Conservation (phyloP, 2,329 filamentous ascomycete genomes). For the Stachybotrys chartarum region DNA sequence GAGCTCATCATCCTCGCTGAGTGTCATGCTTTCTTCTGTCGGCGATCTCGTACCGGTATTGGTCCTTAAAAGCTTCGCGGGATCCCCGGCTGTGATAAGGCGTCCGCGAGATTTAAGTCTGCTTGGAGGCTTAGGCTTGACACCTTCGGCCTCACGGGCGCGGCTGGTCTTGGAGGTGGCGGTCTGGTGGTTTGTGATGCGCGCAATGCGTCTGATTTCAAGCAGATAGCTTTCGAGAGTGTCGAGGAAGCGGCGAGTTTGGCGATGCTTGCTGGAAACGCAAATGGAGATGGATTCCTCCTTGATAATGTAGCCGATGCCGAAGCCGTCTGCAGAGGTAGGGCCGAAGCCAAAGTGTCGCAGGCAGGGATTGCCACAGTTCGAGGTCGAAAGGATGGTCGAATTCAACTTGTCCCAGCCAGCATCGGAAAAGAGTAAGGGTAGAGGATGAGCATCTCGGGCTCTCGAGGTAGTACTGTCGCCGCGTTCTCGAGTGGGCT, state of each 20-base stretch:
- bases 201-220: slow-evolving; percentile 79
- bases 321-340: slow-evolving; percentile 88
- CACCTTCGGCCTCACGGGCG: slow-evolving; percentile 45
- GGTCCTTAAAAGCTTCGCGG: slow-evolving; percentile 30
- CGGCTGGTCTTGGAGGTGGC: slow-evolving; percentile 36
- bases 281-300: slow-evolving; percentile 72
- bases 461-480: slow-evolving; percentile 48
- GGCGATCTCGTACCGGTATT: slow-evolving; percentile 48
- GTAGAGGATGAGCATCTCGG: slow-evolving; percentile 47
- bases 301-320: slow-evolving; percentile 99
- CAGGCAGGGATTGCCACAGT: slow-evolving; percentile 92
- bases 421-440: slow-evolving; percentile 74
- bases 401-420: slow-evolving; percentile 96
- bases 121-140: slow-evolving; percentile 27
- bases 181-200: slow-evolving; percentile 52
- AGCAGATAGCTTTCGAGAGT: slow-evolving; percentile 84
- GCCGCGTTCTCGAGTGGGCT: slow-evolving; percentile 38
- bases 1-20: slow-evolving; percentile 81
- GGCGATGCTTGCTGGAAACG: slow-evolving; percentile 85
- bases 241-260: slow-evolving; percentile 85
- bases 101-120: slow-evolving; percentile 66
- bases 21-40: slow-evolving; percentile 61
- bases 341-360: slow-evolving; percentile 96
- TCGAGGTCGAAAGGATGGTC: slow-evolving; percentile 93
- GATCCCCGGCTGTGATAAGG: slow-evolving; percentile 56